phyloP scores from a whole-genome alignment of 2,329 filamentous ascomycete genomes.

The Nemania bipapillata region DNA sequence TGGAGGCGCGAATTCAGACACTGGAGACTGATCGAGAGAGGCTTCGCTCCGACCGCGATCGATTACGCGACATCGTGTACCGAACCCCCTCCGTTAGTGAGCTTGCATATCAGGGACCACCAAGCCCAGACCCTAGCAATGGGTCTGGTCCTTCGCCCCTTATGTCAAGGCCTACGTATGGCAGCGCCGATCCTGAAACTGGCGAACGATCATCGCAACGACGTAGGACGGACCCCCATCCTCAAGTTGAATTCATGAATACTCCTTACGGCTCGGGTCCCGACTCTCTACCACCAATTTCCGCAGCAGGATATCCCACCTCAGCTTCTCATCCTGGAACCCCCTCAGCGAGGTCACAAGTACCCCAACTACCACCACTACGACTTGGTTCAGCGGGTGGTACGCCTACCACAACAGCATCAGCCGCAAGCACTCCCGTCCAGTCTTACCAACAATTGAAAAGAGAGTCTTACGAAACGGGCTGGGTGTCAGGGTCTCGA shows the following conservation, averaged over 20 bases:
- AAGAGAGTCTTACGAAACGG: slow-evolving; percentile 53
- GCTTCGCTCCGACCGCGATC: slow-evolving; percentile 77
- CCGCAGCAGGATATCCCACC: slow-evolving; percentile 53
- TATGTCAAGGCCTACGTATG: slow-evolving; percentile 48
- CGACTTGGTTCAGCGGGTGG: slow-evolving; percentile 57
- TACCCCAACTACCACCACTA: slow-evolving; percentile 62
- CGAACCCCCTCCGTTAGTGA: slow-evolving; percentile 68
- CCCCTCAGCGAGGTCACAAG: slow-evolving; percentile 46
- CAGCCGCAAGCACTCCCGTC: slow-evolving; percentile 42
- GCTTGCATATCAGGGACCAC: slow-evolving; percentile 62
- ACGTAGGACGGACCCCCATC: slow-evolving; percentile 62
- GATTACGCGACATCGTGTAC: slow-evolving; percentile 73
- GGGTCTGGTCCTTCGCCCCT: slow-evolving; percentile 44
- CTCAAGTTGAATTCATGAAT: slow-evolving; percentile 57
- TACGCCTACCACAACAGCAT: slow-evolving; percentile 41
- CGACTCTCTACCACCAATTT: slow-evolving; percentile 57
- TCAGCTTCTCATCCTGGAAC: slow-evolving; percentile 51
- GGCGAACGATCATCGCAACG: slow-evolving; percentile 61
- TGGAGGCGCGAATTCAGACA: slow-evolving; percentile 65
- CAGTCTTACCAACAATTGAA: slow-evolving; percentile 48
- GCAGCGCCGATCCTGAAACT: slow-evolving; percentile 56
- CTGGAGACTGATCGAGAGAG: slow-evolving; percentile 74
- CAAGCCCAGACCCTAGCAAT: slow-evolving; percentile 60
- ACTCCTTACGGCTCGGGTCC: slow-evolving; percentile 55
- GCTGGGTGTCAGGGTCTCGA: slow-evolving; percentile 52